Evolutionary conservation across 306 rosid genomes (phyloP).

Genomic region (Acacia confusa): DNA sequence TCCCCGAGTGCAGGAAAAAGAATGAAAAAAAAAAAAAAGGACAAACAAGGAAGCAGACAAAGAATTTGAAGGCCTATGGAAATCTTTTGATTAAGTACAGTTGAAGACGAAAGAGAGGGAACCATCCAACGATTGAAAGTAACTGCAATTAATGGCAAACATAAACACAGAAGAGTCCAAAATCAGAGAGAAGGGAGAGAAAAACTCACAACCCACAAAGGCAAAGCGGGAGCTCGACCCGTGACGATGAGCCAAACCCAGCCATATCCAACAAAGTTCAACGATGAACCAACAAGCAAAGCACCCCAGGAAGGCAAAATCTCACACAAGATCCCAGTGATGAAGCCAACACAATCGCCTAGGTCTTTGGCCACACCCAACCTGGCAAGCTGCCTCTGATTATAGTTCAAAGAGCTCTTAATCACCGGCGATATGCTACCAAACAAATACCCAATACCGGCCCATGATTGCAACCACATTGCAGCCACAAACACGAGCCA

Average conservation of each 20-base stretch:
- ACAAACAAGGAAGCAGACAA: neutral
- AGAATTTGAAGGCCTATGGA: neutral
- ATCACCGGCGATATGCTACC: conserved; percentile 89
- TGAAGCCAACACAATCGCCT: conserved; percentile 77
- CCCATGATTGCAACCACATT: conserved; percentile 98
- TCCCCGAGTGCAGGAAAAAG: neutral
- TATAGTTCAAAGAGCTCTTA: conserved; percentile 63
- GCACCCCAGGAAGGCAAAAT: conserved; percentile 74
- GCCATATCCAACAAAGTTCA: conserved; percentile 80
- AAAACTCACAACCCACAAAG: conserved; percentile 83
- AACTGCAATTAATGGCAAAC: neutral
- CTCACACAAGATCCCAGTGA: conserved; percentile 80
- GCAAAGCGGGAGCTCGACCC: conserved; percentile 50
- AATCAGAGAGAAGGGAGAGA: neutral
- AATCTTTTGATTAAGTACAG: neutral
- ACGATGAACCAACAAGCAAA: conserved; percentile 63
- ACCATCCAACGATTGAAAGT: conserved; percentile 14
- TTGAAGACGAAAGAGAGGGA: neutral
- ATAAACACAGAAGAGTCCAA: neutral
- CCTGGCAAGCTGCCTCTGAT: conserved; percentile 67
- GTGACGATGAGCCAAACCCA: conserved; percentile 84
- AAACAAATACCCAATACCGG: conserved; percentile 81
- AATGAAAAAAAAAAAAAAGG: too few relatives aligned
- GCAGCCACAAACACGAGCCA: conserved; percentile 95
- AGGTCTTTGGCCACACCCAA: conserved; percentile 92